phyloP scores from a whole-genome alignment of 495 filamentous ascomycete species.

The Podospora conica region DNA sequence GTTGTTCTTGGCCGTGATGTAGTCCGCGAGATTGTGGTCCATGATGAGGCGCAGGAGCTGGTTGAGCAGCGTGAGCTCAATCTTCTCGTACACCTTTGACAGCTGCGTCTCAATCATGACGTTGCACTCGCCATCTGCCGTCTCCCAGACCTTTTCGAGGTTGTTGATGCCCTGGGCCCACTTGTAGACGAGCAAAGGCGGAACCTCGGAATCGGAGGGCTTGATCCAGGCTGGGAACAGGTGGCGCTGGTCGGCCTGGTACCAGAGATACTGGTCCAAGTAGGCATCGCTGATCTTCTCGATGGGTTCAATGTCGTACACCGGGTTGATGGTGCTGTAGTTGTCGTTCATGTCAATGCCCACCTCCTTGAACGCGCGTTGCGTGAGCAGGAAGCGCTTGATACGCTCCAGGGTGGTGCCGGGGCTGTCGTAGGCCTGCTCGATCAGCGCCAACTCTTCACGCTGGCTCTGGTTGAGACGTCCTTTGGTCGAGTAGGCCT shows the following conservation, averaged over 20 bases:
- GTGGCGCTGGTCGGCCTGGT: conserved; percentile 96
- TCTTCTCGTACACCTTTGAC: conserved; percentile 99
- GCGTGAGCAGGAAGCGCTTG: conserved; percentile 95
- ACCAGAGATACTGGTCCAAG: conserved; percentile 98
- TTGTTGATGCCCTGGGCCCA: conserved; percentile 99
- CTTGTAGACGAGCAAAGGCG: conserved; percentile 94
- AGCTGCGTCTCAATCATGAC: conserved; percentile 98
- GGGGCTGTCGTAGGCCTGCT: conserved; percentile 97
- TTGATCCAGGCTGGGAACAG: conserved; percentile 99
- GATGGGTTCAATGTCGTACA: conserved; percentile 98
- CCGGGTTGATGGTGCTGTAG: conserved; percentile 96
- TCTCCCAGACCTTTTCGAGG: conserved; percentile 94
- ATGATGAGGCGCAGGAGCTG: conserved; percentile 91
- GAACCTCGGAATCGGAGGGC: conserved; percentile 96
- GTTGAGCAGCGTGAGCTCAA: conserved; percentile 94
- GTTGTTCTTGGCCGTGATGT: conserved; percentile 99
- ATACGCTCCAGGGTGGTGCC: conserved; percentile 94
- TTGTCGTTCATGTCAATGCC: conserved; percentile 99
- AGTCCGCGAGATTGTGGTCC: conserved; percentile 99
- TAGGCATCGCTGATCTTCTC: conserved; percentile 99
- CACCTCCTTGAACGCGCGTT: conserved; percentile 98
- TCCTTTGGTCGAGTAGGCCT: conserved; percentile 97
- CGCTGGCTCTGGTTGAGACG: conserved; percentile 95
- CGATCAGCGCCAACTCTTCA: conserved; percentile 94
- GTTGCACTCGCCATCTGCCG: conserved; percentile 91